These are phyloP conservation scores for Encephalitozoon intestinalis DNA, from an alignment of 371 early-diverging fungal genomes.

Conservation along the genomic window DNA sequence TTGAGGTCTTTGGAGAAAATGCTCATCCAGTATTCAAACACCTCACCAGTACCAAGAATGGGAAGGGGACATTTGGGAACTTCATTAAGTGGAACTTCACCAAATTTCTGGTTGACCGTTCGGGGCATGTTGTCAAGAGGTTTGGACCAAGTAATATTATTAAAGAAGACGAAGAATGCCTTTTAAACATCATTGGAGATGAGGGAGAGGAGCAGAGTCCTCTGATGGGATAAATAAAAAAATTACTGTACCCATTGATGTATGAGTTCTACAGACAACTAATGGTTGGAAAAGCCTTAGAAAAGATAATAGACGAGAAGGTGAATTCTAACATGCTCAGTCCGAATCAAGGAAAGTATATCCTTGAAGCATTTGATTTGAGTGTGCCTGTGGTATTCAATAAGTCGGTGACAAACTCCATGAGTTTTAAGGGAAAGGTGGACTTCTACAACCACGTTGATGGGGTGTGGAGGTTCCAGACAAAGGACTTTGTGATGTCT, in stretches of 20 bases:
- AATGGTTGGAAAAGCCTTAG: slow-evolving; percentile 58
- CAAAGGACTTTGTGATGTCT: slow-evolving; percentile 59
- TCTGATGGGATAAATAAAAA: slow-evolving; percentile 11
- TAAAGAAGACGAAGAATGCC: slow-evolving; percentile 13
- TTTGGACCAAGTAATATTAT: slow-evolving; percentile 61
- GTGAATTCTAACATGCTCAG: slow-evolving; percentile 53
- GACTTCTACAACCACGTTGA: slow-evolving; percentile 60
- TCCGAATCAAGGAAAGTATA: slow-evolving; percentile 54
- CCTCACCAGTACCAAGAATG: slow-evolving; percentile 63
- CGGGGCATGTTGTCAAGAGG: slow-evolving; percentile 66
- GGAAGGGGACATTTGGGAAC: slow-evolving; percentile 63
- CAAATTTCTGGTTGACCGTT: slow-evolving; percentile 67
- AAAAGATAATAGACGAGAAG: slow-evolving; percentile 59
- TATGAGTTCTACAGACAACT: slow-evolving; percentile 59
- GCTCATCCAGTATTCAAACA: slow-evolving; percentile 68
- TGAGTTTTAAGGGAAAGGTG: slow-evolving; percentile 60
- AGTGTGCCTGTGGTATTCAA: slow-evolving; percentile 57
- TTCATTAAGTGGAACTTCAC: slow-evolving; percentile 61
- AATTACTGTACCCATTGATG: slow-evolving; percentile 37
- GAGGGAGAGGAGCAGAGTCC: background rate
- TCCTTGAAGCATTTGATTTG: slow-evolving; percentile 57
- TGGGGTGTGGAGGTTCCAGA: slow-evolving; percentile 62
- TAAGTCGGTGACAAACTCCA: slow-evolving; percentile 52
- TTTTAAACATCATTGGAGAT: slow-evolving; percentile 14
- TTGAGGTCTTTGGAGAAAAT: slow-evolving; percentile 72